Conservation (phyloP, 371 early-diverging fungal genomes). For the Mortierella sp. region DNA sequence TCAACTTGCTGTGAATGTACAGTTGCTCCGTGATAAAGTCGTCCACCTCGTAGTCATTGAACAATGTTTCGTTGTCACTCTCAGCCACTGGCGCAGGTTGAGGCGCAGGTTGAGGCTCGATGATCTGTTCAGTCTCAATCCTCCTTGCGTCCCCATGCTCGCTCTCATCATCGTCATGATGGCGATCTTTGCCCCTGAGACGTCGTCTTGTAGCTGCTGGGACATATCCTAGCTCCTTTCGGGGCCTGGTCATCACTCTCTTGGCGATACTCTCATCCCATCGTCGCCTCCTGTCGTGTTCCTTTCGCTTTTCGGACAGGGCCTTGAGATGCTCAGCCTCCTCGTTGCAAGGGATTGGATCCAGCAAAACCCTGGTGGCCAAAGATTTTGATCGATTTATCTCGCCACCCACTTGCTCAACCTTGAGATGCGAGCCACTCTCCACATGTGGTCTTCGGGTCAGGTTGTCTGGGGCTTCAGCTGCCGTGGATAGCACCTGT, state of each 20-base stretch:
- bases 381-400: slow-evolving; percentile 16
- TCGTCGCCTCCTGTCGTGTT: slow-evolving; percentile 9
- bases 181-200: too few relatives aligned
- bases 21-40: slow-evolving; percentile 83
- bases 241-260: slow-evolving; percentile 33
- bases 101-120: too few relatives aligned
- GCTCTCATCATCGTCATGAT: too few relatives aligned
- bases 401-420: too few relatives aligned
- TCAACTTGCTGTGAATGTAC: slow-evolving; percentile 92
- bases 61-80: too few relatives aligned
- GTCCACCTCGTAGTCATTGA: slow-evolving; percentile 47
- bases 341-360: slow-evolving; percentile 31
- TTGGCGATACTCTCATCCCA: slow-evolving; percentile 54
- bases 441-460: too few relatives aligned
- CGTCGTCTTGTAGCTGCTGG: slow-evolving; percentile 32
- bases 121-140: too few relatives aligned
- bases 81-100: too few relatives aligned
- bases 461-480: too few relatives aligned
- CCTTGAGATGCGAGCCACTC: too few relatives aligned
- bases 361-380: slow-evolving; percentile 33
- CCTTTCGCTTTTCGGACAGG: slow-evolving; percentile 22
- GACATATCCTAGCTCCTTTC: slow-evolving; percentile 42
- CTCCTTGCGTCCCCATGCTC: too few relatives aligned
- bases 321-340: slow-evolving; percentile 34
- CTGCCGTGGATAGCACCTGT: too few relatives aligned